Percentiles rank a stretch among this genome's conserved stretches.
Evolutionary conservation across 139 green algal species (phyloP).

Genomic region (Zygnema cylindricum): DNA sequence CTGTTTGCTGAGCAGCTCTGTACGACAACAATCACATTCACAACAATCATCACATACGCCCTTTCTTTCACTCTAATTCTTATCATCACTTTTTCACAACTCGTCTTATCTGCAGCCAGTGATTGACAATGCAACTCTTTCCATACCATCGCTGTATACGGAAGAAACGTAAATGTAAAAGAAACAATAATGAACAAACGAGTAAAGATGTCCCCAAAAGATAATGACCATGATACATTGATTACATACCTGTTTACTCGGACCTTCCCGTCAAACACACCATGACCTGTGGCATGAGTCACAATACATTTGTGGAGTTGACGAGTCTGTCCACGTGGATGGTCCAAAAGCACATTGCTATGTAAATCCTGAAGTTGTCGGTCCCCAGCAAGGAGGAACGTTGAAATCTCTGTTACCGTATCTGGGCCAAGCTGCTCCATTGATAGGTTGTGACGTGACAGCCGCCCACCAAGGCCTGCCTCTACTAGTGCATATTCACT

Average conservation of each 20-base stretch:
- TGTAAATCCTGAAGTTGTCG: constrained; percentile 95
- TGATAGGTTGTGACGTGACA: constrained; percentile 86
- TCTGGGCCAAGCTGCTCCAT: constrained; percentile 75
- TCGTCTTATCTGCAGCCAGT: too few species aligned
- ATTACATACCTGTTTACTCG: constrained; percentile 77
- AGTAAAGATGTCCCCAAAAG: too few species aligned
- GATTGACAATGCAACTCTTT: too few species aligned
- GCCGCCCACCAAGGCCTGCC: constrained; percentile 66
- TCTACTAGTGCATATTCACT: constrained; percentile 44
- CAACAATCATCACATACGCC: too few species aligned
- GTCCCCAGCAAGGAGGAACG: constrained; percentile 86
- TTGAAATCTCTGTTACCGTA: constrained; percentile 69
- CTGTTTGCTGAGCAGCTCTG: constrained; percentile 86
- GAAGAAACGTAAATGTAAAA: too few species aligned
- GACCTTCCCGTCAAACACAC: constrained; percentile 98
- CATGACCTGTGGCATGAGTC: constrained; percentile 70
- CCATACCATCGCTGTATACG: too few species aligned
- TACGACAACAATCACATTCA: background rate
- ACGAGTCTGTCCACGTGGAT: constrained; percentile 63
- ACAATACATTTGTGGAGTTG: constrained; percentile 99
- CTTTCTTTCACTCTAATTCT: too few species aligned
- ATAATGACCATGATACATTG: too few species aligned
- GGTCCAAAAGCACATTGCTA: constrained; percentile 65
- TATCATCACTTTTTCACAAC: too few species aligned
- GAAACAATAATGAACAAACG: too few species aligned